Percentiles rank a stretch among this genome's conserved stretches.
These are phyloP conservation scores for Tolypocladium amazonense DNA, from an alignment of 2,329 filamentous ascomycete genomes.

Conservation along the genomic window DNA sequence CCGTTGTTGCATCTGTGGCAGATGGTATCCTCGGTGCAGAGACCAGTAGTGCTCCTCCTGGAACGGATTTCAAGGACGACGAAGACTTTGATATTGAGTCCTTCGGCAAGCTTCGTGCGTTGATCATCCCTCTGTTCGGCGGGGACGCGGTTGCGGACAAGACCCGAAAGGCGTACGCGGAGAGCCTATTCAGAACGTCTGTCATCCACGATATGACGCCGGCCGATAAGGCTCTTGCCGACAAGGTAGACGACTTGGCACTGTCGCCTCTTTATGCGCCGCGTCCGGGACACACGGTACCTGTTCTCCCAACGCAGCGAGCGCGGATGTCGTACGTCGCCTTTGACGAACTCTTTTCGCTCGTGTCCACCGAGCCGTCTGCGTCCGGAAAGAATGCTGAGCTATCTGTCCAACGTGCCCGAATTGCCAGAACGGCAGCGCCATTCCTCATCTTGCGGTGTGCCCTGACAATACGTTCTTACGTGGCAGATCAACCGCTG, in stretches of 20 bases:
- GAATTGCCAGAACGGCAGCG: constrained; percentile 64
- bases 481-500: constrained; percentile 84
- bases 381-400: constrained; percentile 1
- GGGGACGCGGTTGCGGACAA: constrained; percentile 52
- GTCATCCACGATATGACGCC: constrained; percentile 60
- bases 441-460: constrained; percentile 76
- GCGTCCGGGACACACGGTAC: constrained; percentile 62
- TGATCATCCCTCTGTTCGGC: constrained; percentile 68
- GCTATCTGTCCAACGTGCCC: constrained; percentile 29
- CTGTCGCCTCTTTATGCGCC: constrained; percentile 49
- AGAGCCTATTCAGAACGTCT: constrained; percentile 70
- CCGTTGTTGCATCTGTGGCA: constrained; percentile 51
- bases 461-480: constrained; percentile 70
- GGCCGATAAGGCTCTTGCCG: constrained; percentile 44
- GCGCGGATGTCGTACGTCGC: constrained; percentile 69
- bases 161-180: constrained; percentile 58
- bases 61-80: constrained; percentile 49
- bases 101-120: constrained; percentile 55
- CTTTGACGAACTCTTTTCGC: constrained; percentile 65
- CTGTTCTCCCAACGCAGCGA: constrained; percentile 53
- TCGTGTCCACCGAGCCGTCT: constrained; percentile 37
- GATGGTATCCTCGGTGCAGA: constrained; percentile 62
- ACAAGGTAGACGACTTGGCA: constrained; percentile 33
- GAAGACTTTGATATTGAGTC: constrained; percentile 72
- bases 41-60: constrained; percentile 34